Evolutionary conservation across 2,329 filamentous ascomycete genomes (phyloP), one percentile per base, ranked within the genome.

Genomic region (Fusarium fujikuroi): DNA sequence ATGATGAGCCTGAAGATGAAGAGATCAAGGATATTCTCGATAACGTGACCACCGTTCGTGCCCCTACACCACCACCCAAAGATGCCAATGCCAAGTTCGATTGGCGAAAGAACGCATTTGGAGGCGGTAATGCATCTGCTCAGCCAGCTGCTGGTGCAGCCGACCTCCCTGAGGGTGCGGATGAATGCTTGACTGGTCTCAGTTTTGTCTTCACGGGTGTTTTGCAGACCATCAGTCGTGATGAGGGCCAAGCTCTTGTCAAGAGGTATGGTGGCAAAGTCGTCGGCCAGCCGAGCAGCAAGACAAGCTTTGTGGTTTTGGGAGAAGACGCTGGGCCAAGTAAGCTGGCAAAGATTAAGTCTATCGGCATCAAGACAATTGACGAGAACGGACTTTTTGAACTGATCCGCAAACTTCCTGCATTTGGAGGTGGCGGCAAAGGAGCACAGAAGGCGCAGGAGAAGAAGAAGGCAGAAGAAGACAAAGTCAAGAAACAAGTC

Each of bases 201-300:
- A 93, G 91, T 0, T 99, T 99, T 79, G 96, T 99, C 34, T 99
- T 99, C 78, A 99, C 97, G 1, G 96, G 96, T 30, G 87, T 98
- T 30, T 85, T 98, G 43, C 89, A 93, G 69, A 91, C 89, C 0
- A 89, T 98, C 63, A 91, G 93, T 49, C 91, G 96, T 69, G 95
- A 97, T 10, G 95, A 97, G 76, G 95, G 90, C 3, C 92, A 95
- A 74, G 91, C 89, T 47, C 85, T 99, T 23, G 94, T 98, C 63
- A 99, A 99, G 81, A 91, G 92, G 70, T 97, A 98, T 80, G 97
- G 96, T 46, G 96, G 96, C 60, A 98, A 97, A 83, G 91, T 97
- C 30, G 97, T 92, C 15, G 87, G 86, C 15, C 92, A 90, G 9
- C 96, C 97, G 25, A 98, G 95, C 80, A 93, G 92, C 79, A 98